phyloP scores from a whole-genome alignment of 176 grass and related monocot genomes.

The Cenchrus purpureus region DNA sequence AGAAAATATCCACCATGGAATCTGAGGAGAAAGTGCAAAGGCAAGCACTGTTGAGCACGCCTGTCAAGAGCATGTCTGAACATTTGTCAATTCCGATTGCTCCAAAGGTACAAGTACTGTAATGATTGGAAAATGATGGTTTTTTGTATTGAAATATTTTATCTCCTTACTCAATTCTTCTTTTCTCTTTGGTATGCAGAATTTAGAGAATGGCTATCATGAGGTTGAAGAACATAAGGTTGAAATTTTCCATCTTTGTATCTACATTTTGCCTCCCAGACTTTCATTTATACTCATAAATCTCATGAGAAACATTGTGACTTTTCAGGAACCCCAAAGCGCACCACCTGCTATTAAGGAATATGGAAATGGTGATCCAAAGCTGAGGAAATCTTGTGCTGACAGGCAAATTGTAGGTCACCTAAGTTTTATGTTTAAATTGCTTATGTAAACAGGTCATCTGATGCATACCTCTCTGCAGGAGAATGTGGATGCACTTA shows the following conservation, averaged over 20 bases:
- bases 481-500: slow-evolving; percentile 88
- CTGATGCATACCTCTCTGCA: slow-evolving; percentile 53
- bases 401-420: slow-evolving; percentile 84
- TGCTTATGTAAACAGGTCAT: slow-evolving; percentile 38
- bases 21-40: slow-evolving; percentile 89
- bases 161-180: slow-evolving; percentile 25
- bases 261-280: background rate
- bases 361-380: slow-evolving; percentile 65
- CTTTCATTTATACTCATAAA: slow-evolving; percentile 21
- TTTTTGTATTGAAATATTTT: slow-evolving; percentile 28
- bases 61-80: slow-evolving; percentile 90
- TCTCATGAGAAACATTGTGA: slow-evolving; percentile 21
- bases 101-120: slow-evolving; percentile 60
- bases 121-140: slow-evolving; percentile 33
- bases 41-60: slow-evolving; percentile 70
- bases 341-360: slow-evolving; percentile 91
- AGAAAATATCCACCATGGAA: slow-evolving; percentile 86
- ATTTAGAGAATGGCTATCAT: slow-evolving; percentile 68
- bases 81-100: slow-evolving; percentile 91
- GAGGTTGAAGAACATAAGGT: slow-evolving; percentile 69
- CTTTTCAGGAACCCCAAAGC: slow-evolving; percentile 89
- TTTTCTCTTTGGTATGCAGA: slow-evolving; percentile 39
- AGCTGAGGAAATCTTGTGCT: slow-evolving; percentile 58
- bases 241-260: slow-evolving; percentile 15
- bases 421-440: slow-evolving; percentile 36